Base-by-base conservation (phyloP, 345 rosid genomes). In the Pistacia integerrima region DNA sequence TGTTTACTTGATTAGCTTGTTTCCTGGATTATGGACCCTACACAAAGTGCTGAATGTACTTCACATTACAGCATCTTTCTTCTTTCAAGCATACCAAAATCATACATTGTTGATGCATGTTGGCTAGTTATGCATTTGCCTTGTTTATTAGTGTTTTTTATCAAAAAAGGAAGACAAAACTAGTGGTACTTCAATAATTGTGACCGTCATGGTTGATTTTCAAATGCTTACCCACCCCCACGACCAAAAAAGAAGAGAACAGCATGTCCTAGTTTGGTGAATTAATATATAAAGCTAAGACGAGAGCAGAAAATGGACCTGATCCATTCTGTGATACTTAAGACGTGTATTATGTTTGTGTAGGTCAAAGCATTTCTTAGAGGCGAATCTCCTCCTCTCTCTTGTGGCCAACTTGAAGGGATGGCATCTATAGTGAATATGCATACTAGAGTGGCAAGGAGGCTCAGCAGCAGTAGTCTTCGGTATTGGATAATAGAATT, bases 401-500 rank as follows among this genome's bases (percentile, higher is more conserved):
- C 96, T 65, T 89, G 97, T 76, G 97, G 93, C 80, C 94, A 92
- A 81, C 87, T 95, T 71, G 99, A 95, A 85, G 97, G 92, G 64
- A 88, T 93, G 38, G 96, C 93, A 78, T 91, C 97, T 60, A 52
- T 78, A 8, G 87, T 90, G 59, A 91, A 90, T 77, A 86, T 92
- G 88, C 94, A 91, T 62, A 64, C 79, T 74, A 86, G 84, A 80
- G 71, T 81, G 16, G 89, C 81, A 69, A 92, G 87, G 81, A 90
- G 72, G 86, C 93, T 95, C 74, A 84, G 85, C 58, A 82, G 67
- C 81, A 88, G 72, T 44, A 83, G 93, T 79, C 96, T 93, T 51
- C 94, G 93, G 41, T 95, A 95, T 85, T 95, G 99, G 99, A 89
- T 85, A 67, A 81, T 93, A 79, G 94, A 93, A 81, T 90, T 84